Base-by-base conservation (phyloP, 2,329 filamentous ascomycete species). In the Monilinia vaccinii-corymbosi region DNA sequence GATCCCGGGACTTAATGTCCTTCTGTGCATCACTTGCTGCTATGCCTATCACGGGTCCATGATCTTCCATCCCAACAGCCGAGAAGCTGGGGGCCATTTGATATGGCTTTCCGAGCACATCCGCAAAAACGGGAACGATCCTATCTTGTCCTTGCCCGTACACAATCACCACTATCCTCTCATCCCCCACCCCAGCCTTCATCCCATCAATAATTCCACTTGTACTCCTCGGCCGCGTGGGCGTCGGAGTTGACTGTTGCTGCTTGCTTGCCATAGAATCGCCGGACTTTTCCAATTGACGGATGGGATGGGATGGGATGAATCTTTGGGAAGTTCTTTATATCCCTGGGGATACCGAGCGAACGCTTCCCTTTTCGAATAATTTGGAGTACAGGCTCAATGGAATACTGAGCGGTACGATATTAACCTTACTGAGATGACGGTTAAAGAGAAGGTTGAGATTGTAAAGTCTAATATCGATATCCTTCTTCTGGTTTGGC, bases 31-130 rank as follows among this genome's bases (percentile, higher is more conserved):
- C 76, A 18, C 76, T 75, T 7, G 81, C 81, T 47, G 77, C 73
- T 55, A 92, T 77, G 3, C 88, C 89, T 50, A 90, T 77, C 10
- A 93, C 85, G n/a, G 82, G 78, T 63, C 84, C 82, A 68, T 79
- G 75, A 67, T 87, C 79, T 56, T 81, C 75, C 55, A 74, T 67
- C 65, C 76, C 77, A 67, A 85, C 76, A 49, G 81, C 75, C 62
- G 77, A 75, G 72, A 88, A 79, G 59, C 79, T 75, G 36, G 76
- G 73, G 57, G 82, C 81, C 47, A 86, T 76, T 61, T 79, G 81
- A 74, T 82, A 86, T 23, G 86, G 81, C 71, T 91, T 89, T 16
- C 90, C 89, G 46, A 94, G 75, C 9, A 93, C 86, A 68, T 93
- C 88, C 31, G 89, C 89, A 66, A 92, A 88, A 38, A 89, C 76